A percentile compares a stretch with the other conserved stretches of the same genome.
These are phyloP conservation scores for Phytophthora constricta DNA, from an alignment of 352 stramenopile species.

Conservation along the genomic window DNA sequence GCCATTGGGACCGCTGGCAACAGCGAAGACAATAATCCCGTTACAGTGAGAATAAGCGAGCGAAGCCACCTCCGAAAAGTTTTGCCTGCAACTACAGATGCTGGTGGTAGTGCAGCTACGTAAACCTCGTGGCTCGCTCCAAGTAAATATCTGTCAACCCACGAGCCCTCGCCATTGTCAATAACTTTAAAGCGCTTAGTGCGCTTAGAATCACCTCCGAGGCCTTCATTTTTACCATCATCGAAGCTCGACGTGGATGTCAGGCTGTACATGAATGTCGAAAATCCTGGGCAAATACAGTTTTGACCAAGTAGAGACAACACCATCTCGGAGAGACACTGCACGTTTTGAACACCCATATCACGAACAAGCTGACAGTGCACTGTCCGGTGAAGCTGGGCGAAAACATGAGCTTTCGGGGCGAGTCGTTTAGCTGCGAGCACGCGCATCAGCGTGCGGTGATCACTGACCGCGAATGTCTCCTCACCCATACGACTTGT, in stretches of 20 bases:
- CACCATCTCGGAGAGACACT: slow-evolving; percentile 84
- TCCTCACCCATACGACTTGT: slow-evolving; percentile 68
- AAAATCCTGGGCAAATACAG: slow-evolving; percentile 87
- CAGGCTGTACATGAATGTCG: slow-evolving; percentile 89
- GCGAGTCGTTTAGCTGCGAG: slow-evolving; percentile 75
- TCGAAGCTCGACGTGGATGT: slow-evolving; percentile 81
- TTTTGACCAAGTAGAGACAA: slow-evolving; percentile 86
- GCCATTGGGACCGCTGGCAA: slow-evolving; percentile 41
- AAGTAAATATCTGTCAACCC: slow-evolving; percentile 77
- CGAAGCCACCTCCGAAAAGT: slow-evolving; percentile 84
- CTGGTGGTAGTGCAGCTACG: slow-evolving; percentile 66
- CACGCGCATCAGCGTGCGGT: slow-evolving; percentile 83
- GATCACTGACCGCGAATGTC: slow-evolving; percentile 73
- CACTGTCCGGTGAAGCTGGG: slow-evolving; percentile 79
- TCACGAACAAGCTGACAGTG: slow-evolving; percentile 81
- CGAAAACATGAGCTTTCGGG: slow-evolving; percentile 57
- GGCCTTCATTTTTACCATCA: slow-evolving; percentile 47
- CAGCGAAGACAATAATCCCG: slow-evolving; percentile 81
- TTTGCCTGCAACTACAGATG: slow-evolving; percentile 60
- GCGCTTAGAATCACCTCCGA: slow-evolving; percentile 37
- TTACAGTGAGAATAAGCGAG: slow-evolving; percentile 79
- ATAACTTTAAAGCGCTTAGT: slow-evolving; percentile 30
- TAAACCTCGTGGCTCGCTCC: slow-evolving; percentile 85
- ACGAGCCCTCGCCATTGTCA: slow-evolving; percentile 49
- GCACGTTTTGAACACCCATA: slow-evolving; percentile 76